Conservation (phyloP, 768 basidiomycete genomes). For the Kwoniella newhampshirensis region DNA sequence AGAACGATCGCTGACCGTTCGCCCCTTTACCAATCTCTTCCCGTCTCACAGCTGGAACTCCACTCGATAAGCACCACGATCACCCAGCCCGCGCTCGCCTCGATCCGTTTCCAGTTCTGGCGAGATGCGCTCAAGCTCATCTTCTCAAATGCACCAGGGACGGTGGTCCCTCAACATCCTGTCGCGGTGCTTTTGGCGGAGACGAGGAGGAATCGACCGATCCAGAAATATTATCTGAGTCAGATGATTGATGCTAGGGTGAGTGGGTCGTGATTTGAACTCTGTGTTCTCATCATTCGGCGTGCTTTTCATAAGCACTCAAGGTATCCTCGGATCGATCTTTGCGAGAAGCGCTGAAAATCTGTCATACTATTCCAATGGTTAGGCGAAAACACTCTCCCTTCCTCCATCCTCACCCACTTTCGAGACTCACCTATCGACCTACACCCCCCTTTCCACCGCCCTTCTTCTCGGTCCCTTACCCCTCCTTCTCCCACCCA, state of each 20-base stretch:
- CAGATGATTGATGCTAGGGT: constrained; percentile 51
- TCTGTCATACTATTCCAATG: not conserved
- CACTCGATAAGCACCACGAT: constrained; percentile 46
- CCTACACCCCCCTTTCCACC: constrained; percentile 42
- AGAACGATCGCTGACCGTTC: not conserved
- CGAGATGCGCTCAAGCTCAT: constrained; percentile 47
- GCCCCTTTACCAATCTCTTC: not conserved
- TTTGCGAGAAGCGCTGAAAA: not conserved
- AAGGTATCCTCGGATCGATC: not conserved
- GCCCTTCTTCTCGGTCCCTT: constrained; percentile 49
- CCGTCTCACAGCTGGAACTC: constrained; percentile 42
- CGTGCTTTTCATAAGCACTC: not conserved
- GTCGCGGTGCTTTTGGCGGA: constrained; percentile 44
- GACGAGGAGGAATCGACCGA: constrained; percentile 34
- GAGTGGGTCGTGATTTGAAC: constrained; percentile 4
- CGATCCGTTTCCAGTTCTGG: constrained; percentile 54
- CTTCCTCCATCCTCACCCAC: constrained; percentile 34
- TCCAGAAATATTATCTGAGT: constrained; percentile 51
- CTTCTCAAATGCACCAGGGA: constrained; percentile 11
- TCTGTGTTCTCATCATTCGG: not conserved
- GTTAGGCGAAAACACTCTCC: constrained; percentile 35
- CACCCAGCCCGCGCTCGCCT: constrained; percentile 48
- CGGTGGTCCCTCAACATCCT: constrained; percentile 47
- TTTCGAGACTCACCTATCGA: constrained; percentile 40
- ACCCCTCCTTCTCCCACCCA: constrained; percentile 48